These are phyloP conservation scores for Elymus sibiricus DNA, from an alignment of 176 grass and related monocot species.

Conservation along the genomic window DNA sequence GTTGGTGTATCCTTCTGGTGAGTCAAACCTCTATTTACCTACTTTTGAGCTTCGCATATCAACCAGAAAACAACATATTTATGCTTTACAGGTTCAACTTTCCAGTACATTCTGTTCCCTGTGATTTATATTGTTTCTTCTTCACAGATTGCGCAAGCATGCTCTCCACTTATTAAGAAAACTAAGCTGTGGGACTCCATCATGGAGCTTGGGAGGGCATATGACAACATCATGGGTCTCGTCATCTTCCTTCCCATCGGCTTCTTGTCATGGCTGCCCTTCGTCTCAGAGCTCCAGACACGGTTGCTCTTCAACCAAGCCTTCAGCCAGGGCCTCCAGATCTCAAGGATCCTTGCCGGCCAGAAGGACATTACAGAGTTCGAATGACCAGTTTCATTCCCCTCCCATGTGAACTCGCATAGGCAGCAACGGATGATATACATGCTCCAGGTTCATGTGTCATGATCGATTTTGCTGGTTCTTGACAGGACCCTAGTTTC, in stretches of 20 bases:
- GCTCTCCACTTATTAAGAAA: slow-evolving; percentile 35
- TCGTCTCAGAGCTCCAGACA: slow-evolving; percentile 92
- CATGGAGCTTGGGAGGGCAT: slow-evolving; percentile 83
- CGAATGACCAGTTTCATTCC: not conserved
- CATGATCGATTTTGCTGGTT: too few species aligned
- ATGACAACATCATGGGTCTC: slow-evolving; percentile 83
- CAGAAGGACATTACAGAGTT: slow-evolving; percentile 38
- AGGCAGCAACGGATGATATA: too few species aligned
- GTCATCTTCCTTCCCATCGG: slow-evolving; percentile 73
- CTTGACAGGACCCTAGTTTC: not conserved
- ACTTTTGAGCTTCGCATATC: too few species aligned
- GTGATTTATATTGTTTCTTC: not conserved
- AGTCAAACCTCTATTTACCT: slow-evolving; percentile 10
- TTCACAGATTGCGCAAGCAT: slow-evolving; percentile 73
- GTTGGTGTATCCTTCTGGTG: too few species aligned
- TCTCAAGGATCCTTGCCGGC: slow-evolving; percentile 81
- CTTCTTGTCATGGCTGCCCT: slow-evolving; percentile 92
- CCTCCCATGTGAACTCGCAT: not conserved
- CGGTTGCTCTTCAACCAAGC: slow-evolving; percentile 94
- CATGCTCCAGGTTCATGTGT: too few species aligned
- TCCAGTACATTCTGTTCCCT: too few species aligned
- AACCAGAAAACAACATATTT: too few species aligned
- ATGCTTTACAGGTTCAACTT: too few species aligned
- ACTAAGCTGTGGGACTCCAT: slow-evolving; percentile 85
- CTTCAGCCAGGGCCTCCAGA: slow-evolving; percentile 87